phyloP scores from a whole-genome alignment of 495 filamentous ascomycete species.

The Aspergillus bertholletiae region DNA sequence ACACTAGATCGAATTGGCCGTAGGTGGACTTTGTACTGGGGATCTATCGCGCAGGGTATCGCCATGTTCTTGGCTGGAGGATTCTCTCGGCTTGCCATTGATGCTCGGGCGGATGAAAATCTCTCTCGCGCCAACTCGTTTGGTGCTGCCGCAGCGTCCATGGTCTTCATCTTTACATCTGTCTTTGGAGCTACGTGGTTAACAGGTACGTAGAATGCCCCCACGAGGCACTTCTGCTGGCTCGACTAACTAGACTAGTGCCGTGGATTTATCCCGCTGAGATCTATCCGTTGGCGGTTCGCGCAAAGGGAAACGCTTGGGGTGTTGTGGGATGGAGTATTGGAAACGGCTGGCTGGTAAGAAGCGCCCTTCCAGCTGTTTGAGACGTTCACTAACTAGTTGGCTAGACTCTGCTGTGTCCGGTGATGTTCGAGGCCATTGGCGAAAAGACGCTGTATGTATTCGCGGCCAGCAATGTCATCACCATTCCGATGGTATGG shows the following conservation, averaged over 20 bases:
- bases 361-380: slow-evolving; percentile 1
- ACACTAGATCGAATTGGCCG: slow-evolving; percentile 67
- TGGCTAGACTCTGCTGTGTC: slow-evolving; percentile 54
- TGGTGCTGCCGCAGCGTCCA: slow-evolving; percentile 60
- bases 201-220: slow-evolving; percentile 28
- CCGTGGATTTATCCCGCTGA: slow-evolving; percentile 71
- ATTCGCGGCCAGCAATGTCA: slow-evolving; percentile 59
- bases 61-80: slow-evolving; percentile 59
- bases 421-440: slow-evolving; percentile 59
- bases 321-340: slow-evolving; percentile 72
- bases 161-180: slow-evolving; percentile 68
- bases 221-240: not conserved
- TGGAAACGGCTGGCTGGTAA: slow-evolving; percentile 61
- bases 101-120: slow-evolving; percentile 43
- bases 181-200: slow-evolving; percentile 72
- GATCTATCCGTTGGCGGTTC: slow-evolving; percentile 66
- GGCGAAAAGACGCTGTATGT: slow-evolving; percentile 66
- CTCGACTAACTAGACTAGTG: slow-evolving; percentile 26
- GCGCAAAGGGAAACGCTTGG: slow-evolving; percentile 71
- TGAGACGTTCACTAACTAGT: not conserved
- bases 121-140: slow-evolving; percentile 46
- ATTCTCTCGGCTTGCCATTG: slow-evolving; percentile 48
- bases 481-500: slow-evolving; percentile 64
- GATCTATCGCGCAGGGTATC: slow-evolving; percentile 59
- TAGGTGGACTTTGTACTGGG: slow-evolving; percentile 67